Base-by-base conservation (phyloP, 352 stramenopile genomes). In the Phytophthora tubulina region DNA sequence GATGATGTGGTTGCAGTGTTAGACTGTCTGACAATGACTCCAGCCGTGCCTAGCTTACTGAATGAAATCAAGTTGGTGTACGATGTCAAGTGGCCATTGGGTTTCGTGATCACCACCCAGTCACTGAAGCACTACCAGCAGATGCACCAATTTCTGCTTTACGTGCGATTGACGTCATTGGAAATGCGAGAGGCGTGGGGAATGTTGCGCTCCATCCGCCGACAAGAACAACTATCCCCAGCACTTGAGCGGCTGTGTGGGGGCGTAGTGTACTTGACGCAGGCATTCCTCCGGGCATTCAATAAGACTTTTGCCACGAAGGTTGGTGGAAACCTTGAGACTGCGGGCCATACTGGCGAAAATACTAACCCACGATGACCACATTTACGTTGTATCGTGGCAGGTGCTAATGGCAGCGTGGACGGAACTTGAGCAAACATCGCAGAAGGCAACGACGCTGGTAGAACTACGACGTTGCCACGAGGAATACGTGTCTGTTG, bases 1-100 rank as follows among this genome's bases (percentile, higher is more conserved):
- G 21, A 27, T 61, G 44, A 13, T 62, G 3, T 63, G 51, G 27
- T 31, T 73, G 42, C 58, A 82, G 79, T 86, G 14, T 45, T 86
- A 59, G 75, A 53, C 27, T 81, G 78, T 46, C 54, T 78, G 53
- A 78, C 78, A 3, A 70, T 86, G 46, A 71, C 61, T 15, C 73
- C 76, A 48, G 53, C 72, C 3, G 35, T 84, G 17, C 51, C 66
- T 15, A 69, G 17, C 14, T 50, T 89, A 17, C 62, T 94, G 6
- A 70, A 63, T 15, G 73, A 84, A 31, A 74, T 90, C 3, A 82
- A 88, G 55, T 63, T 88, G 14, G 76, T 80, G 51, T 88, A 85
- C 31, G 62, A 73, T 32, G 63, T 85, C 15, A 68, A 76, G 21
- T 90, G 82, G 82, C 82, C 82, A 8, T 54, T 90, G 4, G 80